phyloP scores from a whole-genome alignment of 805 yeast genomes.

The Wickerhamiella musiphila region DNA sequence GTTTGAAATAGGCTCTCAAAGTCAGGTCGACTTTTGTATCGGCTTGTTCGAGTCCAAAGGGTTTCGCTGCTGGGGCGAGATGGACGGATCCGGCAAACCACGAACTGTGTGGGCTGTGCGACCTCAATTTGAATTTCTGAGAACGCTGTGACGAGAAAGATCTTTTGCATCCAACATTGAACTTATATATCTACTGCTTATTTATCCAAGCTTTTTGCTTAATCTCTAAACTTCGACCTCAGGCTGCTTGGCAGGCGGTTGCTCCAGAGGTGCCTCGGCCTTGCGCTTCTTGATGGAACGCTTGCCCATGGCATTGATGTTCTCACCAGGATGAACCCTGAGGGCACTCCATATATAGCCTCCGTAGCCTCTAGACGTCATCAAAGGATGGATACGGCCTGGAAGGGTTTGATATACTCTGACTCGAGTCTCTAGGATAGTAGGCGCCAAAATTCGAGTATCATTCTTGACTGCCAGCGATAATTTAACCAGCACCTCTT shows the following conservation, averaged over 20 bases:
- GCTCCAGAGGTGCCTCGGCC: not conserved
- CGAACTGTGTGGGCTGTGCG: constrained; percentile 16
- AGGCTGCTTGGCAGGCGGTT: not conserved
- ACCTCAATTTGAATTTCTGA: not conserved
- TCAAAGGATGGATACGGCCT: constrained; percentile 84
- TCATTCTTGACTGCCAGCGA: constrained; percentile 54
- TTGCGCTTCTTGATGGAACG: constrained; percentile 5
- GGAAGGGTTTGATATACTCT: constrained; percentile 84
- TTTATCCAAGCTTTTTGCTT: no score
- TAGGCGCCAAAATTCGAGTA: constrained; percentile 61
- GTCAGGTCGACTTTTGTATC: constrained; percentile 35
- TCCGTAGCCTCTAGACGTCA: constrained; percentile 88
- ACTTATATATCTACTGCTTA: no score
- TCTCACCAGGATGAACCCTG: constrained; percentile 55
- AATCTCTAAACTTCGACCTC: not conserved
- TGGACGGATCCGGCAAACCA: constrained; percentile 12
- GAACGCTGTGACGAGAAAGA: no score
- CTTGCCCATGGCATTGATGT: constrained; percentile 47
- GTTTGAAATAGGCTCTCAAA: constrained; percentile 54
- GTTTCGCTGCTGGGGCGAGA: constrained; percentile 27
- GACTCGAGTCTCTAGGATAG: constrained; percentile 63
- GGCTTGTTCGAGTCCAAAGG: constrained; percentile 11
- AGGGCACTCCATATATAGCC: constrained; percentile 73
- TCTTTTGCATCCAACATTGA: no score
- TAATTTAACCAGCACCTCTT: constrained; percentile 60